These are phyloP conservation scores for Trichoderma sp. DNA, from an alignment of 2,329 filamentous ascomycete species.

Conservation along the genomic window DNA sequence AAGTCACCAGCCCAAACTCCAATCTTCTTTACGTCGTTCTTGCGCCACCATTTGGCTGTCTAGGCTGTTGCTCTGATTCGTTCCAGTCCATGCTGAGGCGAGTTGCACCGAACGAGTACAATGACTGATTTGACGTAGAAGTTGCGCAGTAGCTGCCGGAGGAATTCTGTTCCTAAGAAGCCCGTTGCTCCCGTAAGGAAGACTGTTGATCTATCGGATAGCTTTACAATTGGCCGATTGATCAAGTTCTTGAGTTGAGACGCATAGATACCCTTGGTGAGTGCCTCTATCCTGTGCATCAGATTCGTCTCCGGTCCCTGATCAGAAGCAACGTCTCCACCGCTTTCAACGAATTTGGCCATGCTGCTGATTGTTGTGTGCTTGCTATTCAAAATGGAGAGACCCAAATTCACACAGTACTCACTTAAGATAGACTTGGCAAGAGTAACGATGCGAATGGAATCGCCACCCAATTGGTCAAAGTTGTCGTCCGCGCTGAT, in stretches of 20 bases:
- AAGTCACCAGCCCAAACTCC: constrained; percentile 21
- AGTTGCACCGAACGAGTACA: constrained; percentile 11
- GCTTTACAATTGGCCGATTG: neutral
- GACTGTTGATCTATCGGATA: neutral
- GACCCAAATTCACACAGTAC: constrained; percentile 23
- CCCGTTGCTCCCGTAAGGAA: constrained; percentile 22
- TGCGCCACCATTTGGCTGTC: constrained; percentile 12
- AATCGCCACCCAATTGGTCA: constrained; percentile 29
- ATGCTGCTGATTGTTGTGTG: constrained; percentile 26
- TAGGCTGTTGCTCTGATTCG: constrained; percentile 8
- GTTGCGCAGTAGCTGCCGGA: constrained; percentile 15
- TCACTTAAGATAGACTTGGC: constrained; percentile 25
- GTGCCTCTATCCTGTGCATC: neutral
- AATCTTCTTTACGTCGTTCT: constrained; percentile 8
- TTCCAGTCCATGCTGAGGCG: constrained; percentile 7
- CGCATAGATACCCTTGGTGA: neutral
- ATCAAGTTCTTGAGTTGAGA: neutral
- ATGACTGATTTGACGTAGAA: neutral
- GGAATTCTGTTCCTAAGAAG: constrained; percentile 18
- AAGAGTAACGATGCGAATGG: constrained; percentile 29
- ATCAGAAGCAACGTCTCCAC: neutral
- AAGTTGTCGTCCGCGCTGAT: constrained; percentile 30
- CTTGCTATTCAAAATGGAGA: constrained; percentile 29
- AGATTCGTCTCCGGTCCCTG: neutral
- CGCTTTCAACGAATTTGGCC: constrained; percentile 25